Conservation (phyloP, 2,329 filamentous ascomycete genomes). For the Exophiala sp. region DNA sequence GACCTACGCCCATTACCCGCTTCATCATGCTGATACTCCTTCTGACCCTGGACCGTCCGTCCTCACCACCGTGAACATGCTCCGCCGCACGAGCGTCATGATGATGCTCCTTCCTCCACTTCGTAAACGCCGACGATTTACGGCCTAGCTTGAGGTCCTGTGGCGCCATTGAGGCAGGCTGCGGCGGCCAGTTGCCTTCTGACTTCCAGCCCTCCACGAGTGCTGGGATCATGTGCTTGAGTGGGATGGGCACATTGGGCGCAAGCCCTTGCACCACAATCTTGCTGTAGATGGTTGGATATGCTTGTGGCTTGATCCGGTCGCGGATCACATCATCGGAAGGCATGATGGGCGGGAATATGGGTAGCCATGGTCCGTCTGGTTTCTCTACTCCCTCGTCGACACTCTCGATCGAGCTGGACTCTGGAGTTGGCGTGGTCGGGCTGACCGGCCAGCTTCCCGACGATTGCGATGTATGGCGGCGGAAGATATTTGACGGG, state of each 20-base stretch:
- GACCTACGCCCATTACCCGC: conserved; percentile 10
- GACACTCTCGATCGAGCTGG: conserved; percentile 12
- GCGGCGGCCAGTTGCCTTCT: conserved; percentile 86
- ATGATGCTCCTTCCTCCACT: conserved; percentile 15
- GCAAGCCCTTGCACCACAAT: conserved; percentile 76
- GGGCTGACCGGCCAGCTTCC: conserved; percentile 2
- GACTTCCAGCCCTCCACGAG: conserved; percentile 90
- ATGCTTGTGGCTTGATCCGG: conserved; percentile 69
- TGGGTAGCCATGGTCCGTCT: conserved; percentile 64
- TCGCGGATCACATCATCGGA: conserved; percentile 71
- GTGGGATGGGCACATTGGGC: conserved; percentile 83
- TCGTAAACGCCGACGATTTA: conserved; percentile 14
- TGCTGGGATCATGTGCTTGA: conserved; percentile 72
- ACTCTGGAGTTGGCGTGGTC: conserved; percentile 9
- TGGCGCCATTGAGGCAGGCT: conserved; percentile 11
- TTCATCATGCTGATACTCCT: conserved; percentile 23
- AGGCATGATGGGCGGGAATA: conserved; percentile 70
- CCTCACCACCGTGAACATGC: neutral
- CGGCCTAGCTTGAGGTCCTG: conserved; percentile 17
- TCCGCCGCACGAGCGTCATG: neutral
- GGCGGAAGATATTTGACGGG: conserved; percentile 9
- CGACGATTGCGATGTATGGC: conserved; percentile 3
- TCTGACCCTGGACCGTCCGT: conserved; percentile 12
- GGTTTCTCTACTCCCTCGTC: no score
- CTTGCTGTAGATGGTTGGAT: conserved; percentile 84